These are phyloP conservation scores for Clitoria ternatea DNA, from an alignment of 306 rosid species.

Conservation along the genomic window DNA sequence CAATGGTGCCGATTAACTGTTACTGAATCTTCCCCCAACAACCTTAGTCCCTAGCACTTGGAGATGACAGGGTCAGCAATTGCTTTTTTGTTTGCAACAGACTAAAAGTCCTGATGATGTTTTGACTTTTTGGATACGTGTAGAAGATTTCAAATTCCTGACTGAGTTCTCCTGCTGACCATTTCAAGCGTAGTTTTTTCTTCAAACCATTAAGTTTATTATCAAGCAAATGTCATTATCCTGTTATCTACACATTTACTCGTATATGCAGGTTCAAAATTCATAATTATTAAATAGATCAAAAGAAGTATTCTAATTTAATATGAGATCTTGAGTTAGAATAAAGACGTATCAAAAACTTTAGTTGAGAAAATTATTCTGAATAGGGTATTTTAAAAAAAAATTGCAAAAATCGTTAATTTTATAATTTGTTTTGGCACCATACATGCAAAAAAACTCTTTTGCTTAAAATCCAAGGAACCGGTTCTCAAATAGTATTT, in stretches of 20 bases:
- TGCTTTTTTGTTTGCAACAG: conserved; percentile 10
- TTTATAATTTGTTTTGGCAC: conserved; percentile 19
- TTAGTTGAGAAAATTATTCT: too few relatives aligned
- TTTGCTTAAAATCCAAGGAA: neutral
- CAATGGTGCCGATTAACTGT: neutral
- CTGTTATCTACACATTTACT: neutral
- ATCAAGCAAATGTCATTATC: neutral
- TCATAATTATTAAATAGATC: too few relatives aligned
- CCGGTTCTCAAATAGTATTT: too few relatives aligned
- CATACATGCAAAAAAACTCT: neutral
- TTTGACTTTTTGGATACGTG: conserved; percentile 22
- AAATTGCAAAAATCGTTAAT: neutral
- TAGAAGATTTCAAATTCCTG: neutral
- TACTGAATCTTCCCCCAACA: neutral
- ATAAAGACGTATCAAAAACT: too few relatives aligned
- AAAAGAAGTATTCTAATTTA: too few relatives aligned
- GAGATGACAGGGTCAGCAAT: conserved; percentile 3
- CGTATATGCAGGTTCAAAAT: neutral
- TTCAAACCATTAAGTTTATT: neutral
- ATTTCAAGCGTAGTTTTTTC: neutral
- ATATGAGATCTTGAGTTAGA: too few relatives aligned
- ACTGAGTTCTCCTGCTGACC: conserved; percentile 3
- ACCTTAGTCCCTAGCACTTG: neutral
- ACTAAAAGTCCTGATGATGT: neutral
- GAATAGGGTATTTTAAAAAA: too few relatives aligned